Conservation (phyloP, 495 filamentous ascomycete species). For the Aspergillus taichungensis region DNA sequence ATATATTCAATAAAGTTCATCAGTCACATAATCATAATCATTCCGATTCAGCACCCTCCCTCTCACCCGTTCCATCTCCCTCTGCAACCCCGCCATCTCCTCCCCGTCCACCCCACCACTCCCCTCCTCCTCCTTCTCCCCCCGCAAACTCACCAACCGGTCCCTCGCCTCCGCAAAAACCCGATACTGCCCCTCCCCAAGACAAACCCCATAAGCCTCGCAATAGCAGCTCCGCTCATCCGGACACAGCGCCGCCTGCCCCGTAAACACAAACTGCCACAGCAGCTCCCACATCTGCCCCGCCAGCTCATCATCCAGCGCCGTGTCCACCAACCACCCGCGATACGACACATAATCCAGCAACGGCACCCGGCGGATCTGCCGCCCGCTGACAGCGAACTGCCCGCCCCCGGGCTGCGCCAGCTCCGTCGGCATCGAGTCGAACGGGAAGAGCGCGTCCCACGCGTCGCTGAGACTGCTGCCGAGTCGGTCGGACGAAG, state of each 20-base stretch:
- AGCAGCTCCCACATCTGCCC: slow-evolving; percentile 61
- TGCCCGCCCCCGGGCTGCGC: slow-evolving; percentile 55
- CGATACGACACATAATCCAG: slow-evolving; percentile 45
- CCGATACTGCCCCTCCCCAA: slow-evolving; percentile 1
- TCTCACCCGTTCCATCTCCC: neutral
- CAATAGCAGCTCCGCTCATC: slow-evolving; percentile 31
- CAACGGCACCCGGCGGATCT: slow-evolving; percentile 32
- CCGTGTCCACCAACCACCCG: slow-evolving; percentile 52
- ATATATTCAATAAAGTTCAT: neutral
- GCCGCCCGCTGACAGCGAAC: slow-evolving; percentile 52
- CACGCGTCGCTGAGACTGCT: neutral
- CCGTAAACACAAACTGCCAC: slow-evolving; percentile 49
- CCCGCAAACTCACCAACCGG: neutral
- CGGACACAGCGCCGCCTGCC: slow-evolving; percentile 22
- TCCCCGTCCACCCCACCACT: neutral
- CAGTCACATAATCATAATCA: neutral
- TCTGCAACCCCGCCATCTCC: neutral
- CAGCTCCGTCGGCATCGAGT: slow-evolving; percentile 20
- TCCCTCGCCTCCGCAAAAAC: neutral
- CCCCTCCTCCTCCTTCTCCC: neutral
- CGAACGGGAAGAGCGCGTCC: slow-evolving; percentile 30
- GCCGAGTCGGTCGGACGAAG: neutral
- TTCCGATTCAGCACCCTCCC: neutral
- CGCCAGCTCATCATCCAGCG: slow-evolving; percentile 41
- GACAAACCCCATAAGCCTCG: slow-evolving; percentile 23